Evolutionary conservation across 371 early-diverging fungal genomes (phyloP).

Genomic region (Chytridium lagenaria): DNA sequence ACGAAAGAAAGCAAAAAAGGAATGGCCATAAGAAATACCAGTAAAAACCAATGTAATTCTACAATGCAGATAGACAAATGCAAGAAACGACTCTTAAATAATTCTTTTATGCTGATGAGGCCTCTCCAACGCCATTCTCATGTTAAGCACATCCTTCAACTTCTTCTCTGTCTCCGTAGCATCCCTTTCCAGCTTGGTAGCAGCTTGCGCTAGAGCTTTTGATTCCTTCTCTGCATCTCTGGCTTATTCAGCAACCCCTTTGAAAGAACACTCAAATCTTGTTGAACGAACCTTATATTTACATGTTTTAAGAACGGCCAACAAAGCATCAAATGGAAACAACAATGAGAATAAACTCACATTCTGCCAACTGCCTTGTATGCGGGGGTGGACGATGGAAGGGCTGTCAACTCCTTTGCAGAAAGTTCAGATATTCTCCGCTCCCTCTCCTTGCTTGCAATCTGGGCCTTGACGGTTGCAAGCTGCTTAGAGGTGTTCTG

Average conservation of each 20-base stretch:
- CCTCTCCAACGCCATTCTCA: slow-evolving; percentile 26
- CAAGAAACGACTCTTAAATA: no score
- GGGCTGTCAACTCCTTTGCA: slow-evolving; percentile 46
- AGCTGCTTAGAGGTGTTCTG: slow-evolving; percentile 45
- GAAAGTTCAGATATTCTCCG: slow-evolving; percentile 47
- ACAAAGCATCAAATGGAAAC: slow-evolving; percentile 2
- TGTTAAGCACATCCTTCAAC: slow-evolving; percentile 45
- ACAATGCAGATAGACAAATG: no score
- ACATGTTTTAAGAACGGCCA: background rate
- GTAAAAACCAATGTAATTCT: no score
- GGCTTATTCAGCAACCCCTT: slow-evolving; percentile 34
- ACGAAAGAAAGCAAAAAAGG: no score
- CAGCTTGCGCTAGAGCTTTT: slow-evolving; percentile 44
- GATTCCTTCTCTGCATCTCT: slow-evolving; percentile 40
- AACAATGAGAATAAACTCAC: slow-evolving; percentile 30
- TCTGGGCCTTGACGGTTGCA: slow-evolving; percentile 41
- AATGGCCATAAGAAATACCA: no score
- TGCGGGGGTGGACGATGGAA: slow-evolving; percentile 34
- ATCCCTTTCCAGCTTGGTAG: slow-evolving; percentile 48
- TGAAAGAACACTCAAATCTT: slow-evolving; percentile 35
- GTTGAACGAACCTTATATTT: slow-evolving; percentile 45
- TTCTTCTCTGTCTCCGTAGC: slow-evolving; percentile 42
- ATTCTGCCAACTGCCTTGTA: slow-evolving; percentile 56
- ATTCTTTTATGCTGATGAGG: no score
- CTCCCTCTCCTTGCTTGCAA: slow-evolving; percentile 46